Percentiles rank a stretch among this genome's conserved stretches.
Conservation (phyloP, 169 alveolate species). For the Plasmodium inui region DNA sequence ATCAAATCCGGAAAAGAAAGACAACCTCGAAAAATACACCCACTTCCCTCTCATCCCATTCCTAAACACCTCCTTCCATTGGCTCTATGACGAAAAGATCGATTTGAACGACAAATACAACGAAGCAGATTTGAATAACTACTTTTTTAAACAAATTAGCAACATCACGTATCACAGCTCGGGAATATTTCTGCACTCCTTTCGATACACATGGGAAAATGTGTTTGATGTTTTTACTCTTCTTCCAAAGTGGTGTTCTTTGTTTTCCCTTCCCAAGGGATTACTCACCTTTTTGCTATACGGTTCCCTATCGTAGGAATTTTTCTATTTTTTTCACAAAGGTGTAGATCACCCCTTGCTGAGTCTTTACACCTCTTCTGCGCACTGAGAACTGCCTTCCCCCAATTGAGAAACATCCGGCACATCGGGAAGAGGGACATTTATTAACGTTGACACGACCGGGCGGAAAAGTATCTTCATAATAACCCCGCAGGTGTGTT, state of each 20-base stretch:
- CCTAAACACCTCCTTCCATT: slow-evolving; percentile 61
- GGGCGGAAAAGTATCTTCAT: not conserved
- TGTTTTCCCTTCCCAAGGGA: slow-evolving; percentile 17
- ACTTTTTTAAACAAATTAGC: slow-evolving; percentile 59
- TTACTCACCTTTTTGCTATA: slow-evolving; percentile 24
- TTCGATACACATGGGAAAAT: slow-evolving; percentile 80
- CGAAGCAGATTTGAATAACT: slow-evolving; percentile 41
- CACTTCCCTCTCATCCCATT: slow-evolving; percentile 71
- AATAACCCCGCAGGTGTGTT: no score
- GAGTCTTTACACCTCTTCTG: no score
- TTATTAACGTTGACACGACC: not conserved
- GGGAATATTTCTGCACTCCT: slow-evolving; percentile 84
- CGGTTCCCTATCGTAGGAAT: slow-evolving; percentile 22
- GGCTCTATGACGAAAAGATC: slow-evolving; percentile 69
- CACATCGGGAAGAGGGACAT: not conserved
- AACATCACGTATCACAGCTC: slow-evolving; percentile 74
- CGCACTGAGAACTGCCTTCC: not conserved
- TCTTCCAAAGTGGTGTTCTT: slow-evolving; percentile 65
- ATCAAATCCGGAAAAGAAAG: not conserved
- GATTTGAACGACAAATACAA: slow-evolving; percentile 15
- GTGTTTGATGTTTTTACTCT: slow-evolving; percentile 74
- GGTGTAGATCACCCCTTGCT: not conserved
- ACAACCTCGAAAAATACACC: slow-evolving; percentile 31
- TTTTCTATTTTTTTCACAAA: not conserved
- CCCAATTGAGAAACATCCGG: not conserved